phyloP scores from a whole-genome alignment of 2,329 filamentous ascomycete genomes.

The Curvularia hawaiiensis region DNA sequence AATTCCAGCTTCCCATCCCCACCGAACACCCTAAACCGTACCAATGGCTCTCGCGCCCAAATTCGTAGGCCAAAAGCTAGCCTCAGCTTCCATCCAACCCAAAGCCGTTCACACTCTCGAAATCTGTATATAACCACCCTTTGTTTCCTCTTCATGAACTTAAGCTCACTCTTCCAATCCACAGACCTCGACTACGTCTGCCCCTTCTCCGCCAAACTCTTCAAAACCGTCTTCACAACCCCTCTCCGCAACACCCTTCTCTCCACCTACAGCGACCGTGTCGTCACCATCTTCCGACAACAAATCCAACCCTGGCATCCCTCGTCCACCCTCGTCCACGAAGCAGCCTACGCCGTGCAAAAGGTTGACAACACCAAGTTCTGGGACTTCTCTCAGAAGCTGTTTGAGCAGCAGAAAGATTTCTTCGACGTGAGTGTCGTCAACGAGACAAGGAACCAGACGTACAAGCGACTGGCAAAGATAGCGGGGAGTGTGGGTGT shows the following conservation, averaged over 20 bases:
- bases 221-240: constrained; percentile 71
- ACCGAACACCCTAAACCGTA: not conserved
- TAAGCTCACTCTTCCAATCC: not conserved
- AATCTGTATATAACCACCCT: constrained; percentile 50
- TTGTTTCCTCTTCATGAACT: not conserved
- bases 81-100: constrained; percentile 47
- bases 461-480: constrained; percentile 78
- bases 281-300: constrained; percentile 84
- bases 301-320: constrained; percentile 97
- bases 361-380: constrained; percentile 72
- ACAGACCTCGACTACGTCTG: constrained; percentile 88
- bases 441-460: constrained; percentile 81
- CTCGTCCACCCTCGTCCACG: constrained; percentile 70
- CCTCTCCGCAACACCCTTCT: constrained; percentile 69
- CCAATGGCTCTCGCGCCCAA: constrained; percentile 77
- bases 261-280: constrained; percentile 63
- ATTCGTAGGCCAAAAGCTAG: constrained; percentile 75
- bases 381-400: constrained; percentile 74
- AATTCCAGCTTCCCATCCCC: not conserved
- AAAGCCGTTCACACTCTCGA: constrained; percentile 59
- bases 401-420: constrained; percentile 72
- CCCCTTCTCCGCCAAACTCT: constrained; percentile 75
- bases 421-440: constrained; percentile 89
- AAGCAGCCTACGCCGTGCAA: constrained; percentile 83
- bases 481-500: constrained; percentile 74